A percentile compares a stretch with the other conserved stretches of the same genome.
These are phyloP conservation scores for Yamadazyma scolyti DNA, from an alignment of 805 yeast genomes.

Conservation along the genomic window DNA sequence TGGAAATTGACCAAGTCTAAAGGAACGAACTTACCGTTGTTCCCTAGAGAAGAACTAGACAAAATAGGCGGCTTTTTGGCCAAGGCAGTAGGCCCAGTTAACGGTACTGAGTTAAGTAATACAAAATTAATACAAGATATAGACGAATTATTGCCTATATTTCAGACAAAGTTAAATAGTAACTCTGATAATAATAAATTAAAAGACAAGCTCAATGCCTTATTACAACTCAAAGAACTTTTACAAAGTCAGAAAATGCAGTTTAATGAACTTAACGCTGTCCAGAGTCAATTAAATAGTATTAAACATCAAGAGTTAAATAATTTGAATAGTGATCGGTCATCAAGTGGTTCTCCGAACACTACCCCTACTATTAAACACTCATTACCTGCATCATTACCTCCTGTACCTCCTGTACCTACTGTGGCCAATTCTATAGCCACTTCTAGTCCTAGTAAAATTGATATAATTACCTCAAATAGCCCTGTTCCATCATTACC, in stretches of 20 bases:
- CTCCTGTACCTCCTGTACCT: slow-evolving; percentile 3
- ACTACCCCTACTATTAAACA: slow-evolving; percentile 8
- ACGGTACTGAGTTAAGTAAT: slow-evolving; percentile 13
- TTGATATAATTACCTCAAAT: too few relatives aligned
- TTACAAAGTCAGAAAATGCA: slow-evolving; percentile 35
- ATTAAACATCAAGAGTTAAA: slow-evolving; percentile 31
- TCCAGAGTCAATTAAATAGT: slow-evolving; percentile 34
- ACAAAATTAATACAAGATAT: slow-evolving; percentile 28
- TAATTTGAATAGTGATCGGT: slow-evolving; percentile 3
- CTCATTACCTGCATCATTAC: slow-evolving; percentile 6
- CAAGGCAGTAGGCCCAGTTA: slow-evolving; percentile 13
- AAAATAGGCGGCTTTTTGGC: slow-evolving; percentile 69
- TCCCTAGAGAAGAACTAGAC: slow-evolving; percentile 65
- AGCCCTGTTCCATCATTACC: slow-evolving; percentile 6
- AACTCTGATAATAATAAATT: slow-evolving; percentile 43
- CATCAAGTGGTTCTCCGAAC: slow-evolving; percentile 3
- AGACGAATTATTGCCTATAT: slow-evolving; percentile 37
- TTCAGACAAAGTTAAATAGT: slow-evolving; percentile 33
- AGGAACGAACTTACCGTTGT: slow-evolving; percentile 62
- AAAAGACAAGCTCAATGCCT: slow-evolving; percentile 40
- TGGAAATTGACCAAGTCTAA: slow-evolving; percentile 74
- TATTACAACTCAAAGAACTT: slow-evolving; percentile 40
- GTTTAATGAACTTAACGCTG: slow-evolving; percentile 29
- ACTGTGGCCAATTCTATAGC: neutral
- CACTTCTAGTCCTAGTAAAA: too few relatives aligned